These are phyloP conservation scores for Pseudogymnoascus sp. DNA, from an alignment of 2,329 filamentous ascomycete genomes.

Conservation along the genomic window DNA sequence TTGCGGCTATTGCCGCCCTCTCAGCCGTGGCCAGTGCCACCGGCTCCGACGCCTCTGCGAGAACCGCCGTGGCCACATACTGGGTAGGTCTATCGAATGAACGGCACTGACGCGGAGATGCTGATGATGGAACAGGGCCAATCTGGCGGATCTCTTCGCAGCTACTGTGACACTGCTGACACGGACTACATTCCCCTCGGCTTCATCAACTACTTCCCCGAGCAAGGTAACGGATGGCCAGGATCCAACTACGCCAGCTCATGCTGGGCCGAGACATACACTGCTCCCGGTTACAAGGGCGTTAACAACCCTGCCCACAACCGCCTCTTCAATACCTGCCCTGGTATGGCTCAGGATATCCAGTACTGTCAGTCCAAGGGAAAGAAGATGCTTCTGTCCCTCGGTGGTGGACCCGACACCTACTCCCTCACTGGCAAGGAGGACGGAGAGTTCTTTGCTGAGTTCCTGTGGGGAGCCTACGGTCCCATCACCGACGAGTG, in stretches of 20 bases:
- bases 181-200: slow-evolving; percentile 38
- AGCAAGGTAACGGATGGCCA: slow-evolving; percentile 35
- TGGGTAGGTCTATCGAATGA: slow-evolving; percentile 27
- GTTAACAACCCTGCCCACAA: slow-evolving; percentile 27
- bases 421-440: slow-evolving; percentile 32
- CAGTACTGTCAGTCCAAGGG: slow-evolving; percentile 31
- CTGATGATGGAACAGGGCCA: slow-evolving; percentile 31
- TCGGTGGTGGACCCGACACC: slow-evolving; percentile 26
- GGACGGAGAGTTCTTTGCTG: slow-evolving; percentile 30
- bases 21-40: slow-evolving; percentile 17
- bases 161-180: slow-evolving; percentile 32
- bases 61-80: slow-evolving; percentile 36
- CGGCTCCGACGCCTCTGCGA: slow-evolving; percentile 22
- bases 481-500: slow-evolving; percentile 30
- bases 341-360: slow-evolving; percentile 30
- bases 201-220: slow-evolving; percentile 35
- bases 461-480: slow-evolving; percentile 34
- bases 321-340: slow-evolving; percentile 28
- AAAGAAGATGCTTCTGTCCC: slow-evolving; percentile 35
- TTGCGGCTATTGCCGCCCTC: slow-evolving; percentile 22
- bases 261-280: slow-evolving; percentile 29
- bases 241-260: slow-evolving; percentile 36
- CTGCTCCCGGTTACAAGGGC: slow-evolving; percentile 28
- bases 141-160: slow-evolving; percentile 29
- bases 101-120: background rate